These are phyloP conservation scores for Mycena belliarum DNA, from an alignment of 768 basidiomycete genomes.

Conservation along the genomic window DNA sequence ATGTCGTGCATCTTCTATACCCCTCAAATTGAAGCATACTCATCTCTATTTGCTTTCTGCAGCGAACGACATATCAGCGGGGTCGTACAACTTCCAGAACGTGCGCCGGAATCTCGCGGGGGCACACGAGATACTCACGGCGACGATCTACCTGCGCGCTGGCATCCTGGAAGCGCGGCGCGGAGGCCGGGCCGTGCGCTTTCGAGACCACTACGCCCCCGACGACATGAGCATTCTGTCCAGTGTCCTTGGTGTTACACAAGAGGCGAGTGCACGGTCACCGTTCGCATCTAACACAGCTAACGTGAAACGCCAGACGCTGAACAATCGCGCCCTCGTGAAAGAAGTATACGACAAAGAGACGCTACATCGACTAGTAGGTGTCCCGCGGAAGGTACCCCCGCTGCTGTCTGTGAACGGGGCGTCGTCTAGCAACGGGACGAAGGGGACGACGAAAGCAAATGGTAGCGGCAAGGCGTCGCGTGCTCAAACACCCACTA, in stretches of 20 bases:
- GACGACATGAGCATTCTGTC: conserved; percentile 79
- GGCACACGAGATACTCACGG: conserved; percentile 75
- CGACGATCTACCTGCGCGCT: conserved; percentile 66
- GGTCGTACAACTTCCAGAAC: conserved; percentile 80
- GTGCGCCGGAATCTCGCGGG: conserved; percentile 86
- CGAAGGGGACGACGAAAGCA: conserved; percentile 1
- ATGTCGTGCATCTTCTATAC: conserved; percentile 33
- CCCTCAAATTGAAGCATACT: neutral
- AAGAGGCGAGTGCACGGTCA: conserved; percentile 58
- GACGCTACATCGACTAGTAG: conserved; percentile 60
- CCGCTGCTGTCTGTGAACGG: conserved; percentile 15
- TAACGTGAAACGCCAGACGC: conserved; percentile 46
- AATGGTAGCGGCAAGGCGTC: conserved; percentile 9
- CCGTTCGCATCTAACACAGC: neutral
- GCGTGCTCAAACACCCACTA: conserved; percentile 5
- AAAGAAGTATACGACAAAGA: conserved; percentile 66
- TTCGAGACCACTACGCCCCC: conserved; percentile 44
- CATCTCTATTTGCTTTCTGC: neutral
- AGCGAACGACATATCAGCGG: conserved; percentile 94
- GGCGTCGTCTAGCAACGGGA: conserved; percentile 18
- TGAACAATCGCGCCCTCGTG: conserved; percentile 71
- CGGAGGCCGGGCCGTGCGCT: conserved; percentile 46
- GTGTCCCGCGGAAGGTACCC: conserved; percentile 34
- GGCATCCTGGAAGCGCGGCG: conserved; percentile 60
- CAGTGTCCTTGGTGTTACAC: conserved; percentile 78